Evolutionary conservation across 176 grass and related monocot genomes (phyloP).

Genomic region (Aegilops umbellulata): DNA sequence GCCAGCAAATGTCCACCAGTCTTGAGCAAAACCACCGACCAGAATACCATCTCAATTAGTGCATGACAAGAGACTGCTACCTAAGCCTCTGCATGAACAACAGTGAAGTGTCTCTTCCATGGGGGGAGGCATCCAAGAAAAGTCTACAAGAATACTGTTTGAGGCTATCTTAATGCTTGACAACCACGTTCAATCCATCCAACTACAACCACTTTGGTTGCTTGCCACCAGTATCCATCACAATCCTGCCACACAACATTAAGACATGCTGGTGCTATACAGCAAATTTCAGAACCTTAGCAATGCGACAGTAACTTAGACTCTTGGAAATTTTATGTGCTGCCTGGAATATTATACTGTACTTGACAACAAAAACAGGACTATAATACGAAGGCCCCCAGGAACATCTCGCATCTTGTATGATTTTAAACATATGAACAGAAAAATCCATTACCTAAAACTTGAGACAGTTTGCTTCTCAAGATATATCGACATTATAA

Average conservation of each 20-base stretch:
- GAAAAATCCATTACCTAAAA: not conserved
- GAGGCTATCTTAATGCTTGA: not conserved
- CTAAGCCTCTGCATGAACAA: slow-evolving; percentile 16
- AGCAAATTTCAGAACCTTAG: not conserved
- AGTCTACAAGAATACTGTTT: slow-evolving; percentile 1
- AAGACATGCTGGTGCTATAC: not conserved
- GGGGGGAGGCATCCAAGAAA: not conserved
- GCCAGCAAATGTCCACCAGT: slow-evolving; percentile 1
- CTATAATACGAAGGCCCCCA: not conserved
- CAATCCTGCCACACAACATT: not conserved
- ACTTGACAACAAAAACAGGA: slow-evolving; percentile 5
- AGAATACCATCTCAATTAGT: slow-evolving; percentile 11
- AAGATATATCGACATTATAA: slow-evolving; percentile 3
- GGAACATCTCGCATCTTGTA: not conserved
- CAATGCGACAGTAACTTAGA: not conserved
- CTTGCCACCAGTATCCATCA: not conserved
- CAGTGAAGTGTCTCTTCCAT: no score
- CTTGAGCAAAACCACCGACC: slow-evolving; percentile 8
- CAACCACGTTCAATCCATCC: not conserved
- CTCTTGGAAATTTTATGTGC: not conserved
- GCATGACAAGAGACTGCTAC: slow-evolving; percentile 14
- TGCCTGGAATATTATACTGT: not conserved
- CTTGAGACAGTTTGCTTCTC: slow-evolving; percentile 4
- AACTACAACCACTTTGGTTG: not conserved
- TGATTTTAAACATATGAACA: slow-evolving; percentile 3